Evolutionary conservation across 2,329 filamentous ascomycete species (phyloP).

Genomic region (Sporothrix globosa): DNA sequence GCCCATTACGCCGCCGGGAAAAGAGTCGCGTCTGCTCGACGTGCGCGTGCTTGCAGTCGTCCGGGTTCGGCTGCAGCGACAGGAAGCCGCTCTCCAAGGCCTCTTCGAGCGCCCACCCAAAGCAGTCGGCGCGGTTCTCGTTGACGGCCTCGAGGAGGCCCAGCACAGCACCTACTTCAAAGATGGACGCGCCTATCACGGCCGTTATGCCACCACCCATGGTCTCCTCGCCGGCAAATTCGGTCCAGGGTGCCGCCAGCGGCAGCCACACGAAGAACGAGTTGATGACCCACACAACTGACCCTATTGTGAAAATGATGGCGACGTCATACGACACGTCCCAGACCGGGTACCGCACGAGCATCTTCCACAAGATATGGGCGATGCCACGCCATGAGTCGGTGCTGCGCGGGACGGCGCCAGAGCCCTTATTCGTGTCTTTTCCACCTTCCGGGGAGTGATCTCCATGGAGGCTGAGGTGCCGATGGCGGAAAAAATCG

Average conservation of each 20-base stretch:
- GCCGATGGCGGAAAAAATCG: conserved; percentile 33
- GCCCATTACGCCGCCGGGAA: not conserved
- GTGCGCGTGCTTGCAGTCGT: conserved; percentile 32
- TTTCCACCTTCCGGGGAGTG: not conserved
- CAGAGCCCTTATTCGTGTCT: not conserved
- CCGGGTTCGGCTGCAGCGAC: conserved; percentile 32
- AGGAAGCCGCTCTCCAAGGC: conserved; percentile 44
- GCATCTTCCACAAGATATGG: conserved; percentile 45
- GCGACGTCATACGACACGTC: conserved; percentile 51
- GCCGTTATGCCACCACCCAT: conserved; percentile 64
- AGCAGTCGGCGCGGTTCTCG: conserved; percentile 65
- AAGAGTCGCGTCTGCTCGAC: conserved; percentile 24
- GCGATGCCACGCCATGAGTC: conserved; percentile 39
- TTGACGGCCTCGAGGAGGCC: conserved; percentile 71
- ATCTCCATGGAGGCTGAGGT: not conserved
- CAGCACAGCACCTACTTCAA: conserved; percentile 65
- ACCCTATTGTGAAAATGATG: conserved; percentile 48
- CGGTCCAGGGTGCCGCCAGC: conserved; percentile 53
- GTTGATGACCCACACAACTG: conserved; percentile 61
- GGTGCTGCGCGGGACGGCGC: conserved; percentile 32
- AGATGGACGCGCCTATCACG: conserved; percentile 69
- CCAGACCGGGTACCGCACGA: conserved; percentile 46
- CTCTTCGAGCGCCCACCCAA: conserved; percentile 68
- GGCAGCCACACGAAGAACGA: conserved; percentile 68
- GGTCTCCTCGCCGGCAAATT: conserved; percentile 57